Percentiles rank a stretch among this genome's conserved stretches.
Evolutionary conservation across 2,329 filamentous ascomycete species (phyloP).

Genomic region (Coleophoma cylindrospora): DNA sequence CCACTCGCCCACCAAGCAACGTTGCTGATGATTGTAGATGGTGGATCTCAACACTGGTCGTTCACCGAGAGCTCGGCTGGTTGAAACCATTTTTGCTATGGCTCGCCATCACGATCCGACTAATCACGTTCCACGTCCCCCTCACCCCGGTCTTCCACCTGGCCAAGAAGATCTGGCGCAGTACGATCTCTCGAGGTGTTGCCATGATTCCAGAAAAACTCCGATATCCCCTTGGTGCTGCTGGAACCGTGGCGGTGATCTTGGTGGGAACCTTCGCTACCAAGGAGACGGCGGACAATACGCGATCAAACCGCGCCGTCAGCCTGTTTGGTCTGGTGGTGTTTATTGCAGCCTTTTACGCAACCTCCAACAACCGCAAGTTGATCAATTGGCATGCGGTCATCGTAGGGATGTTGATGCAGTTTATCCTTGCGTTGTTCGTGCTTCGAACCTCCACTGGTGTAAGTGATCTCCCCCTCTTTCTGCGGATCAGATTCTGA

Average conservation of each 20-base stretch:
- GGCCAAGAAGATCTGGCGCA: constrained; percentile 62
- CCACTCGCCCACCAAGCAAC: neutral
- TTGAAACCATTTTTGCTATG: constrained; percentile 79
- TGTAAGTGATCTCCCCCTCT: constrained; percentile 8
- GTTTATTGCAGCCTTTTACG: constrained; percentile 62
- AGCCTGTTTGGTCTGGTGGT: constrained; percentile 75
- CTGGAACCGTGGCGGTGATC: constrained; percentile 64
- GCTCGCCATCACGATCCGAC: constrained; percentile 66
- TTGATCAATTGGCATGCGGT: constrained; percentile 71
- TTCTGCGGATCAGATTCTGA: neutral
- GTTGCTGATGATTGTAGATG: constrained; percentile 36
- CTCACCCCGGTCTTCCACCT: constrained; percentile 61
- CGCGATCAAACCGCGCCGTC: constrained; percentile 71
- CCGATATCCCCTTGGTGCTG: constrained; percentile 57
- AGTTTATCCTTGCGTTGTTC: constrained; percentile 86
- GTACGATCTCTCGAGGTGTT: constrained; percentile 54
- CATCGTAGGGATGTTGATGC: constrained; percentile 81
- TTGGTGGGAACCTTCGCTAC: constrained; percentile 75
- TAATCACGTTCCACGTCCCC: constrained; percentile 71
- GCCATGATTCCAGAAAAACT: constrained; percentile 61
- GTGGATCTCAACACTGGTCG: constrained; percentile 72
- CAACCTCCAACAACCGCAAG: constrained; percentile 65
- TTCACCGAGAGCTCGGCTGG: constrained; percentile 74
- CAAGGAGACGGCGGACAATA: constrained; percentile 69
- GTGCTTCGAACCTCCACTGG: constrained; percentile 77